These are phyloP conservation scores for Quillaja saponaria DNA, from an alignment of 306 rosid genomes.

Conservation along the genomic window DNA sequence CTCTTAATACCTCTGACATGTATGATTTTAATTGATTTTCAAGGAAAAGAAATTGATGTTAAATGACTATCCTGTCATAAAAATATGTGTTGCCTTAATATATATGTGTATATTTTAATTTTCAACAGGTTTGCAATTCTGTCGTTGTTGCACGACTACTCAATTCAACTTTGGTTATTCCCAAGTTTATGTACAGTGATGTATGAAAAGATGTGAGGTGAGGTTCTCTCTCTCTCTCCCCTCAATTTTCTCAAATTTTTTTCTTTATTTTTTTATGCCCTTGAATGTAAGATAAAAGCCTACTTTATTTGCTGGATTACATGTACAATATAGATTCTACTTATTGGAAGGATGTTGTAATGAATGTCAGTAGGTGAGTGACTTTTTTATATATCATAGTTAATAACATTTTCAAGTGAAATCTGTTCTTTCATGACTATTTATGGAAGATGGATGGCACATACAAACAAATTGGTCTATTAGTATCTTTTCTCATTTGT, in stretches of 20 bases:
- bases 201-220: slow-evolving; percentile 97
- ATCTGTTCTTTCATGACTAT: slow-evolving; percentile 12
- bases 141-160: slow-evolving; percentile 78
- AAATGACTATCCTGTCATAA: neutral
- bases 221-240: slow-evolving; percentile 32
- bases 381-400: slow-evolving; percentile 2
- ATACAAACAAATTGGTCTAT: neutral
- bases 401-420: neutral
- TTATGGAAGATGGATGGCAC: slow-evolving; percentile 15
- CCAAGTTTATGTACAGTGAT: slow-evolving; percentile 84
- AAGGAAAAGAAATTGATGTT: slow-evolving; percentile 11
- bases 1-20: slow-evolving; percentile 7
- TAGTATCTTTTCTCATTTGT: neutral
- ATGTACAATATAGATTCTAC: slow-evolving; percentile 12
- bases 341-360: slow-evolving; percentile 18
- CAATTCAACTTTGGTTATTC: slow-evolving; percentile 82
- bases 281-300: slow-evolving; percentile 1
- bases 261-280: slow-evolving; percentile 17
- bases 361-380: neutral
- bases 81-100: neutral
- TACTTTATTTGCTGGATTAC: slow-evolving; percentile 21
- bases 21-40: slow-evolving; percentile 27
- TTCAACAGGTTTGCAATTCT: slow-evolving; percentile 84
- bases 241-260: slow-evolving; percentile 12
- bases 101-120: slow-evolving; percentile 31